Conservation (phyloP, 2,329 filamentous ascomycete genomes). For the Apiospora hydei region DNA sequence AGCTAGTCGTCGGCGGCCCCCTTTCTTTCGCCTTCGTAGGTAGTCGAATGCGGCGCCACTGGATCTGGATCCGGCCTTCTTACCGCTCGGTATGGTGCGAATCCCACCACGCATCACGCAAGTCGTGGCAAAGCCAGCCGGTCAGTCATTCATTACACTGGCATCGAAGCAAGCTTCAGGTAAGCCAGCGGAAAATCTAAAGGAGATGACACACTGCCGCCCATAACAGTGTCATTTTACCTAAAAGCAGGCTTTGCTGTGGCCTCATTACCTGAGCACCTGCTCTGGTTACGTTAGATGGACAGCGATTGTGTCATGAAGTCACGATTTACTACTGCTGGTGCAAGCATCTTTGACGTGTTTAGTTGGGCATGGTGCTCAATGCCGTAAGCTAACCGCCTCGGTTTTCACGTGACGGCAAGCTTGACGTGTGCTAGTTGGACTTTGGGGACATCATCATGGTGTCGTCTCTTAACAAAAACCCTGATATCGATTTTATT, state of each 20-base stretch:
- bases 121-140: neutral
- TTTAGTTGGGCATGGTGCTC: neutral
- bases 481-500: rapidly evolving
- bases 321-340: neutral
- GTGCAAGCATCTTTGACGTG: neutral
- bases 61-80: neutral
- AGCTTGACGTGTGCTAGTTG: neutral
- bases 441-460: neutral
- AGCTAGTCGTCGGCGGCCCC: neutral
- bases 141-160: neutral
- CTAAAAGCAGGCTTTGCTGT: too few species aligned
- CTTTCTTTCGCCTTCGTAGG: neutral
- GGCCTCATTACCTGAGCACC: neutral
- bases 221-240: neutral
- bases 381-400: neutral
- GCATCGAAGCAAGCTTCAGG: neutral
- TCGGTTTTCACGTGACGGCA: neutral
- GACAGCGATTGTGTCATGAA: neutral
- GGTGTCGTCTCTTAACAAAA: rapidly evolving
- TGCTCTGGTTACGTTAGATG: neutral
- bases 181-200: neutral
- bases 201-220: neutral
- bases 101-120: neutral
- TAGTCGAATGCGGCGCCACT: neutral
- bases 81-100: neutral